Percentiles rank a stretch among this genome's conserved stretches.
Evolutionary conservation across 495 filamentous ascomycete species (phyloP).

Genomic region (Hamigera avellanea): DNA sequence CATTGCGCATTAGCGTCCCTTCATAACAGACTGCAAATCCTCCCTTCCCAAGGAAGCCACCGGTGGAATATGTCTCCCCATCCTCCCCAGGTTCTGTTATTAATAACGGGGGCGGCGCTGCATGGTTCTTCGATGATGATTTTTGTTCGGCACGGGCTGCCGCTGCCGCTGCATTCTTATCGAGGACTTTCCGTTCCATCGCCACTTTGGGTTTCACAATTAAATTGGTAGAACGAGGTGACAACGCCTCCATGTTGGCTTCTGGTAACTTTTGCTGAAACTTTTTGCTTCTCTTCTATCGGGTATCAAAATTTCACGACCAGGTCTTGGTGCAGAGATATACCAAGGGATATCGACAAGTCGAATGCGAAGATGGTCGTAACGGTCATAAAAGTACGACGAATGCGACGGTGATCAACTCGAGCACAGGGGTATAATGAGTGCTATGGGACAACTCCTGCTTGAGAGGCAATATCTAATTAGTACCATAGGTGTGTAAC

Average conservation of each 20-base stretch:
- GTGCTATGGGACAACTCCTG: no score
- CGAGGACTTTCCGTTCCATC: constrained; percentile 38
- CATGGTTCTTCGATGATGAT: constrained; percentile 45
- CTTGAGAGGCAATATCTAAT: no score
- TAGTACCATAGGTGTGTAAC: no score
- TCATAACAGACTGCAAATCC: constrained; percentile 90
- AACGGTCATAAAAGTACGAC: constrained; percentile 11
- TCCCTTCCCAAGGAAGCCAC: constrained; percentile 79
- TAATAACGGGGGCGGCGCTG: constrained; percentile 63
- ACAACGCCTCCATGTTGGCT: constrained; percentile 55
- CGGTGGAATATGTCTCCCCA: constrained; percentile 70
- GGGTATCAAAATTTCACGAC: constrained; percentile 11
- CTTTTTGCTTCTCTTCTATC: constrained; percentile 1
- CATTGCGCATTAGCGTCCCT: constrained; percentile 53
- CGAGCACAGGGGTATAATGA: neutral
- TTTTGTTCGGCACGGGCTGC: constrained; percentile 29
- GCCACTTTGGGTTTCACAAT: constrained; percentile 31
- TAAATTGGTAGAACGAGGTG: constrained; percentile 58
- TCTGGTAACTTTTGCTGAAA: constrained; percentile 1
- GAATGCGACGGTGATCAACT: neutral
- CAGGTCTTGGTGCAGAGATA: neutral
- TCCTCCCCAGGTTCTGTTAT: constrained; percentile 65
- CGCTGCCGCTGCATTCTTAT: constrained; percentile 41
- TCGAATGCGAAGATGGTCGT: constrained; percentile 7
- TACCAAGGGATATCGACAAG: neutral